Evolutionary conservation across 352 stramenopile species (phyloP), one percentile per base, ranked within the genome.

Genomic region (Pythium graminicola): DNA sequence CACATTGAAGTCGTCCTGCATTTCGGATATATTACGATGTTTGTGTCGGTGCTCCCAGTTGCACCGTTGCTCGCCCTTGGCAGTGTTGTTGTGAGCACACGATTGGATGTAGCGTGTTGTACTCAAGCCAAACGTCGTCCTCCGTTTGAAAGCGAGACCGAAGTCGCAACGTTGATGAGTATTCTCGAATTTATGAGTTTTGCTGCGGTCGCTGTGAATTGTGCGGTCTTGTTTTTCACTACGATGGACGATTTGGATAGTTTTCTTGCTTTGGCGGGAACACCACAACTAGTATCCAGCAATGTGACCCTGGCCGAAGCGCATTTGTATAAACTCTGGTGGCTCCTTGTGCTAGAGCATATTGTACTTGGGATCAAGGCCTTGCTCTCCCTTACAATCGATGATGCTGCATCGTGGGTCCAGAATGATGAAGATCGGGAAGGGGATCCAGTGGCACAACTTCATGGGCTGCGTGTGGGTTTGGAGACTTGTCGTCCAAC

Each of bases 1-100:
- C 92, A 90, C 69, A 91, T 91, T 60, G 83, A 94, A 57, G 83
- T 94, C 73, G 76, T 97, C 17, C 95, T 97, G 48, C 90, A 98
- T 80, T 97, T 97, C 56, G 94, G 93, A 38, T 98, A 97, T 58
- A 88, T 97, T 32, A 97, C 91, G 50, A 64, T 98, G 32, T 98
- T 98, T 58, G 89, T 96, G 0, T 82, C 89, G 11, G 93, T 90
- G 27, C 97, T 97, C 61, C 94, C 94, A 23, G 64, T 98, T 44
- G 95, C 92, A 31, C 85, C 92, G 28, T 46, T 97, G 24, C 69
- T 97, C 36, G 89, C 90, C 8, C 69, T 96, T 38, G 38, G 93
- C 23, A 88, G 78, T 42, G 96, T 97, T 56, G 73, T 91, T 1
- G 61, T 97, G 50, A 90, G 95, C 46, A 89, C 86, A 48, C 76